Conservation (phyloP, 148 eudicot genomes). For the Salicornia ramosissima region DNA sequence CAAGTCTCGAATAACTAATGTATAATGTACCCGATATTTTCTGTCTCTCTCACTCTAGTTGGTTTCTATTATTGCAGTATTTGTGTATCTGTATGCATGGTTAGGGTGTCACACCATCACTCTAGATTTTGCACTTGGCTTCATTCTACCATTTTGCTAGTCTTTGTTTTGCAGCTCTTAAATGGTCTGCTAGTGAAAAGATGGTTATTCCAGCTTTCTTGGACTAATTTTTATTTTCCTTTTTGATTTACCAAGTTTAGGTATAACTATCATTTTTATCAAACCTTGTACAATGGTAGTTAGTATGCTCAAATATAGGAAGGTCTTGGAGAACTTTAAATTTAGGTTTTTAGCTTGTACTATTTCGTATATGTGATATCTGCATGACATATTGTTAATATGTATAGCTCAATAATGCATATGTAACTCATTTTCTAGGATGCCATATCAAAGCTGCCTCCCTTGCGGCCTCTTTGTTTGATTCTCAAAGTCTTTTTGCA, state of each 20-base stretch:
- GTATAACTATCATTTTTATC: background rate
- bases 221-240: background rate
- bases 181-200: background rate
- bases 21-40: background rate
- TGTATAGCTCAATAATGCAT: background rate
- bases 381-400: background rate
- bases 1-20: no score
- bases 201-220: background rate
- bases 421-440: slow-evolving; percentile 39
- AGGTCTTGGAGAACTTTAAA: background rate
- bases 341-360: background rate
- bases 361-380: background rate
- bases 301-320: background rate
- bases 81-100: background rate
- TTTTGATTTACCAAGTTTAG: background rate
- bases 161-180: background rate
- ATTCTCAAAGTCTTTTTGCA: slow-evolving; percentile 91
- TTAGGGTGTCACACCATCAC: background rate
- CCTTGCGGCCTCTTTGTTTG: slow-evolving; percentile 85
- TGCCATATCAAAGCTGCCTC: slow-evolving; percentile 75
- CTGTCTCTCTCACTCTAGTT: background rate
- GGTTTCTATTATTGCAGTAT: background rate
- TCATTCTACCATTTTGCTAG: background rate
- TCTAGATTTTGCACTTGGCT: background rate
- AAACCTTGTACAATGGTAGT: background rate